Evolutionary conservation across 2,329 filamentous ascomycete genomes (phyloP).

Genomic region (Chrysosphaeria jannelii): DNA sequence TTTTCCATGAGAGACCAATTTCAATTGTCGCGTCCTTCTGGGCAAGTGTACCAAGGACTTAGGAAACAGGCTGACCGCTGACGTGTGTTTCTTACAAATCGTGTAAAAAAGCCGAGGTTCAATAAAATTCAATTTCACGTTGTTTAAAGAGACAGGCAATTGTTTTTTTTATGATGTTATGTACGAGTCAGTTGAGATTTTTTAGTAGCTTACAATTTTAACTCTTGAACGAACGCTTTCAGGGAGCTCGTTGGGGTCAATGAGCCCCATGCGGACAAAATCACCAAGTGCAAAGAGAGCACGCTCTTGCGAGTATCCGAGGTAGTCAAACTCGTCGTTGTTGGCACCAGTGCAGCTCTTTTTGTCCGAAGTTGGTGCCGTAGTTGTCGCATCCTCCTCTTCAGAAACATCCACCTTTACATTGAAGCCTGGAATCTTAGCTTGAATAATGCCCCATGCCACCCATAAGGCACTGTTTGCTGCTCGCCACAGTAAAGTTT

Average conservation of each 20-base stretch:
- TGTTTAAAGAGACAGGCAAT: too few species aligned
- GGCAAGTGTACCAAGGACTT: slow-evolving; percentile 4
- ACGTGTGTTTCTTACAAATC: neutral
- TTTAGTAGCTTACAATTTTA: slow-evolving; percentile 32
- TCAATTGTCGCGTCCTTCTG: too few species aligned
- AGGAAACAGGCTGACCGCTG: slow-evolving; percentile 2
- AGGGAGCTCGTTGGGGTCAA: slow-evolving; percentile 48
- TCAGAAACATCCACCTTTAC: slow-evolving; percentile 7
- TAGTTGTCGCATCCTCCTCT: slow-evolving; percentile 27
- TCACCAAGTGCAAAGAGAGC: slow-evolving; percentile 92
- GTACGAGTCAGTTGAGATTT: too few species aligned
- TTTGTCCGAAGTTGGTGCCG: neutral
- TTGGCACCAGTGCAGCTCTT: slow-evolving; percentile 5
- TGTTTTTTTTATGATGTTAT: too few species aligned
- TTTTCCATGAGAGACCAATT: too few species aligned
- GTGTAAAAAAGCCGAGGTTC: neutral
- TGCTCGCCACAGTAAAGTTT: slow-evolving; percentile 60
- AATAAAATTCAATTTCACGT: too few species aligned
- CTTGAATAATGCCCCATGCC: slow-evolving; percentile 89
- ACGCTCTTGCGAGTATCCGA: slow-evolving; percentile 69
- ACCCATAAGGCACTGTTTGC: slow-evolving; percentile 80
- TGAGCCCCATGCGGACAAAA: slow-evolving; percentile 43
- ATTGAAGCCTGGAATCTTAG: slow-evolving; percentile 36
- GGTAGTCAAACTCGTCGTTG: slow-evolving; percentile 68
- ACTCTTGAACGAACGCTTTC: slow-evolving; percentile 28